Conservation (phyloP, 306 rosid species). For the Lathyrus aphaca region DNA sequence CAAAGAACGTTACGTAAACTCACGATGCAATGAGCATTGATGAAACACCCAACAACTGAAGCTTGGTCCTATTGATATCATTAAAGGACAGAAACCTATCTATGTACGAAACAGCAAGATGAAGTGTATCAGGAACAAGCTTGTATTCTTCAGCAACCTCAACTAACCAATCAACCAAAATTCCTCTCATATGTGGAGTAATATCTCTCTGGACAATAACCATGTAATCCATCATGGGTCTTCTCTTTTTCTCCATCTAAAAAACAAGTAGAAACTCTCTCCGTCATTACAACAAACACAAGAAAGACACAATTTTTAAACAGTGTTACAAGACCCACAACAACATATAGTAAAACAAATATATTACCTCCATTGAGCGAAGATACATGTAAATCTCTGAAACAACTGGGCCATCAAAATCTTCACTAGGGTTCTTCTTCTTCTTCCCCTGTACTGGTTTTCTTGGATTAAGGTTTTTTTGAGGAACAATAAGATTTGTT, state of each 20-base stretch:
- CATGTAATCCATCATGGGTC: slow-evolving; percentile 57
- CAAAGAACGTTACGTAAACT: slow-evolving; percentile 15
- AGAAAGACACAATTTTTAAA: no score
- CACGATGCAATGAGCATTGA: slow-evolving; percentile 82
- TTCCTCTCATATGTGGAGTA: slow-evolving; percentile 66
- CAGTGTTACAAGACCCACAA: no score
- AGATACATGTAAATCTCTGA: slow-evolving; percentile 43
- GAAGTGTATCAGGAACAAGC: slow-evolving; percentile 68
- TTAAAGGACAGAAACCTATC: slow-evolving; percentile 62
- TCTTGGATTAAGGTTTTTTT: background rate
- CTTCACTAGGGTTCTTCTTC: background rate
- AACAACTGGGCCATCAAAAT: slow-evolving; percentile 48
- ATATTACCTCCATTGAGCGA: slow-evolving; percentile 60
- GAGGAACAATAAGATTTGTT: background rate
- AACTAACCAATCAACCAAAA: slow-evolving; percentile 81
- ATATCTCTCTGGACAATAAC: slow-evolving; percentile 64
- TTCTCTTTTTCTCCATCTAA: slow-evolving; percentile 62
- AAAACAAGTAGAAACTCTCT: no score
- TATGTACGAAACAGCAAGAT: slow-evolving; percentile 60
- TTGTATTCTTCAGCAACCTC: slow-evolving; percentile 74
- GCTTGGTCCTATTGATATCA: slow-evolving; percentile 41
- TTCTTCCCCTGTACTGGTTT: background rate
- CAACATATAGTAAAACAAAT: background rate
- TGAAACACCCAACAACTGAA: slow-evolving; percentile 75
- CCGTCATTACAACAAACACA: no score